Percentiles rank a stretch among this genome's conserved stretches.
phyloP scores from a whole-genome alignment of 2,329 filamentous ascomycete species.

The Fusarium sp. region DNA sequence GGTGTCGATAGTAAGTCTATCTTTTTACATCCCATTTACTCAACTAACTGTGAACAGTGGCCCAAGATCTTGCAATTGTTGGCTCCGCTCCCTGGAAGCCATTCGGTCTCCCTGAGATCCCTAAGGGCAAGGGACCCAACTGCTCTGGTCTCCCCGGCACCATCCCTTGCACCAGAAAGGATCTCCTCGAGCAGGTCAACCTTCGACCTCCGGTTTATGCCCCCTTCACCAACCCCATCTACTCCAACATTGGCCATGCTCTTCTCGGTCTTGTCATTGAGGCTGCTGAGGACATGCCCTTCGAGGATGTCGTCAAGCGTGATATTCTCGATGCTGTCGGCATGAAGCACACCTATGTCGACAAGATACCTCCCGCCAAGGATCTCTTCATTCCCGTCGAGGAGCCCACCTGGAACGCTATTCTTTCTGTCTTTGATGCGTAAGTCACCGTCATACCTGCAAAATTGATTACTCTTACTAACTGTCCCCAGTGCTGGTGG shows the following conservation, averaged over 20 bases:
- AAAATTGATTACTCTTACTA: fast-evolving
- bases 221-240: conserved; percentile 58
- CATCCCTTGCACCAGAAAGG: conserved; percentile 44
- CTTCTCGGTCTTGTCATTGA: conserved; percentile 59
- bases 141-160: conserved; percentile 52
- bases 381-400: conserved; percentile 51
- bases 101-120: conserved; percentile 48
- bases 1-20: conserved; percentile 48
- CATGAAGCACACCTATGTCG: conserved; percentile 54
- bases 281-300: conserved; percentile 53
- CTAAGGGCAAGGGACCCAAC: conserved; percentile 43
- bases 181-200: conserved; percentile 45
- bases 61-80: conserved; percentile 48
- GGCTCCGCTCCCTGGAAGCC: conserved; percentile 42
- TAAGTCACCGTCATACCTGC: conserved; percentile 41
- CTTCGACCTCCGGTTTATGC: conserved; percentile 52
- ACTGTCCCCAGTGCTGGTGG: conserved; percentile 48
- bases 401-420: conserved; percentile 49
- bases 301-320: conserved; percentile 53
- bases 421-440: conserved; percentile 50
- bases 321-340: conserved; percentile 55
- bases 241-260: conserved; percentile 61
- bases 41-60: conserved; percentile 41
- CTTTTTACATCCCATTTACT: fast-evolving
- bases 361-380: conserved; percentile 46